Evolutionary conservation across 805 yeast genomes (phyloP).

Genomic region (Lipomyces sp.): DNA sequence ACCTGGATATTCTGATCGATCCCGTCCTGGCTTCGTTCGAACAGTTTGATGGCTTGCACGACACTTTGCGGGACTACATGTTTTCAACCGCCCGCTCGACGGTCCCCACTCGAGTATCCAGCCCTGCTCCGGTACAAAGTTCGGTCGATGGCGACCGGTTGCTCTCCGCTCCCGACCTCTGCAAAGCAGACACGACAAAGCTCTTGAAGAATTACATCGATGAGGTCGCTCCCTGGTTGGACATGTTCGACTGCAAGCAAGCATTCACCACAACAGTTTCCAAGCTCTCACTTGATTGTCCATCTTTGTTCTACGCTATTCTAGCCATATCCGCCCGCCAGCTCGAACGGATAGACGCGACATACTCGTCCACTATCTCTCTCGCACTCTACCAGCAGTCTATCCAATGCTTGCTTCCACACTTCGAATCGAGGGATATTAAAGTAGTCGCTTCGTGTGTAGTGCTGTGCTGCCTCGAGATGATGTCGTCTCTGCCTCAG

Average conservation of each 20-base stretch:
- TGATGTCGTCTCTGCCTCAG: conserved; percentile 42
- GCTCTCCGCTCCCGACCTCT: neutral
- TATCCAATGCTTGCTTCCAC: conserved; percentile 9
- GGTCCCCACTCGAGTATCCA: too few relatives aligned
- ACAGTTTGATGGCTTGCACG: conserved; percentile 6
- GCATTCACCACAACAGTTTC: neutral
- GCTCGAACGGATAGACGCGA: conserved; percentile 35
- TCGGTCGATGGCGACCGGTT: neutral
- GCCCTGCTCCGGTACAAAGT: neutral
- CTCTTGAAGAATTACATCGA: conserved; percentile 36
- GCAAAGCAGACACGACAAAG: neutral
- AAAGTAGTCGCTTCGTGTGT: conserved; percentile 42
- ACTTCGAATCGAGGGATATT: conserved; percentile 24
- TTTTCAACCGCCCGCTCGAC: conserved; percentile 6
- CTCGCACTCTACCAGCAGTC: conserved; percentile 30
- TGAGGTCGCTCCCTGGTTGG: conserved; percentile 43
- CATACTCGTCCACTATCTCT: conserved; percentile 35
- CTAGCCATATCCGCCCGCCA: conserved; percentile 40
- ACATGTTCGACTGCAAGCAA: conserved; percentile 13
- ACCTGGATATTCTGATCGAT: neutral
- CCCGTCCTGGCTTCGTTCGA: neutral
- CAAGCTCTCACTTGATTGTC: conserved; percentile 9
- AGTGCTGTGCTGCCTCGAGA: conserved; percentile 44
- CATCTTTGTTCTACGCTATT: conserved; percentile 36
- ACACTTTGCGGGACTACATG: conserved; percentile 5